Base-by-base conservation (phyloP, 768 basidiomycete species). In the Termitomyces sp. region DNA sequence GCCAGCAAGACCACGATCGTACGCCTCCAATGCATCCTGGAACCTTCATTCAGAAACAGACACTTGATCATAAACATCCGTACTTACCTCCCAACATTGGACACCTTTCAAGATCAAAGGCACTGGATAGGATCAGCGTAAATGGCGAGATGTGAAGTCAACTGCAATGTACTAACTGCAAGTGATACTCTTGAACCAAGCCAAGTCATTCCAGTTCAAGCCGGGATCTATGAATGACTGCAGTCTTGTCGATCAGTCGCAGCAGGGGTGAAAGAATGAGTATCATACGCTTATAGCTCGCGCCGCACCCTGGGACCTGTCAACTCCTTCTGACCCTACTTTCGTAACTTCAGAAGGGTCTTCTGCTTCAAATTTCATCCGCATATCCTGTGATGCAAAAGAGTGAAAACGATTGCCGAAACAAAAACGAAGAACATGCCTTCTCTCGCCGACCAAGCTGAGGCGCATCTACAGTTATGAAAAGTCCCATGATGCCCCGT, bases 401-500 rank as follows among this genome's bases (percentile, higher is more conserved):
- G 1, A 2, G 32, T 30, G n/a, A 49, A 3, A 43, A 38, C n/a
- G 10, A 24, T 35, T 38, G 8, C 8, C 6, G 17, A 14, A 5
- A 28, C 35, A 3, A 43, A 43, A 42, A 19, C 32, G 21, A 19
- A 22, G 26, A 19, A 38, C 9, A 42, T 53, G 74, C 83, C 72
- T 95, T 94, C 68, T 96, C 94, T 56, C 95, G 81, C 12, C 94
- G 82, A 43, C 96, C 96, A 10, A 98, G 84, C 62, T 97, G 94
- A 6, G 96, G 96, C 0, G 96, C 96, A 71, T 98, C 96, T 26
- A 98, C 96, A 0, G 96, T 98, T 67, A 98, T 97, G 70, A 98
- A 98, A 12, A 98, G 74, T 3, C 80, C 96, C 68, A 93, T 95
- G 65, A 99, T 82, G 2, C 96, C 96, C 26, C 93, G 83, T 59